Evolutionary conservation across 768 basidiomycete species (phyloP).

Genomic region (Suillus placidus): DNA sequence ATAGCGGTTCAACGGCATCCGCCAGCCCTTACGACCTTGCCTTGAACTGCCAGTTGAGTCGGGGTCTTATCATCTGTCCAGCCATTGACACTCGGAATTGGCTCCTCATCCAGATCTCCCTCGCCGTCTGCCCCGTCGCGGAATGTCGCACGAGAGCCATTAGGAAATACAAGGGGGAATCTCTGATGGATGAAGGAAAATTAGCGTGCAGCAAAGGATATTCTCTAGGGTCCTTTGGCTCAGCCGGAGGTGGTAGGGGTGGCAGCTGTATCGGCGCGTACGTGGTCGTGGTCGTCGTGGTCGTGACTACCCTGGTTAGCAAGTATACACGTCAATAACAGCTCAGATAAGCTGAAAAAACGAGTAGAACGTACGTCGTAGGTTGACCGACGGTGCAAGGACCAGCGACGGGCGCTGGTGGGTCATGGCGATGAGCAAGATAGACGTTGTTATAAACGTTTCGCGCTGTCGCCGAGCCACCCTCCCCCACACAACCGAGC

Average conservation of each 20-base stretch:
- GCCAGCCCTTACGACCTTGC: slow-evolving; percentile 62
- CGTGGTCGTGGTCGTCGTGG: slow-evolving; percentile 88
- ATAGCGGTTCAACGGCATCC: slow-evolving; percentile 84
- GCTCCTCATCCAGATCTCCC: slow-evolving; percentile 70
- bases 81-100: slow-evolving; percentile 61
- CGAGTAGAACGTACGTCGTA: slow-evolving; percentile 62
- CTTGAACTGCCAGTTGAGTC: slow-evolving; percentile 57
- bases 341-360: slow-evolving; percentile 4
- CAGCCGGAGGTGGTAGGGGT: slow-evolving; percentile 65
- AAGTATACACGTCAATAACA: slow-evolving; percentile 26
- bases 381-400: slow-evolving; percentile 81
- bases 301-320: slow-evolving; percentile 74
- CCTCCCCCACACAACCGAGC: slow-evolving; percentile 34
- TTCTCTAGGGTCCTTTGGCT: slow-evolving; percentile 76
- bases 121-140: slow-evolving; percentile 67
- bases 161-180: slow-evolving; percentile 81
- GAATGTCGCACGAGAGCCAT: slow-evolving; percentile 80
- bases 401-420: slow-evolving; percentile 66
- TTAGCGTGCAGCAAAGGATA: slow-evolving; percentile 79
- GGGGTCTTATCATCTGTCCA: slow-evolving; percentile 76
- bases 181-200: slow-evolving; percentile 69
- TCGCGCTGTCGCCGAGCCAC: slow-evolving; percentile 34
- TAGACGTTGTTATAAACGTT: slow-evolving; percentile 25
- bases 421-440: slow-evolving; percentile 53
- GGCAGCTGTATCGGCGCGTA: slow-evolving; percentile 89